A percentile compares a stretch with the other conserved stretches of the same genome.
Evolutionary conservation across 2,329 filamentous ascomycete genomes (phyloP).

Genomic region (Sclerotinia nivalis): DNA sequence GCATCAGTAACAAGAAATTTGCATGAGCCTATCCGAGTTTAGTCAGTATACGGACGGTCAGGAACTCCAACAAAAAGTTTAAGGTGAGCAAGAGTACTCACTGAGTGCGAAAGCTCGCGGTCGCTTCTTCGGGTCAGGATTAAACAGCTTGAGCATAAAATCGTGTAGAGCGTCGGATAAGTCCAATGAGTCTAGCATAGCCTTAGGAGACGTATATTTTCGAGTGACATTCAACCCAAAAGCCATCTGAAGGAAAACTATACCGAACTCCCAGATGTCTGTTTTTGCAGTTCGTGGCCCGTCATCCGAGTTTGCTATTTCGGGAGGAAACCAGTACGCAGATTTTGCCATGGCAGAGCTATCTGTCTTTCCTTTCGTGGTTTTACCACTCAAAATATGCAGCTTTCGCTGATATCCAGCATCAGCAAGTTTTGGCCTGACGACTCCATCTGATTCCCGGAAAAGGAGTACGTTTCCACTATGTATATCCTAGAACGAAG

Average conservation of each 20-base stretch:
- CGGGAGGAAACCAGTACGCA: slow-evolving; percentile 80
- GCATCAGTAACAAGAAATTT: slow-evolving; percentile 68
- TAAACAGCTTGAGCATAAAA: slow-evolving; percentile 81
- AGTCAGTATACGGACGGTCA: neutral
- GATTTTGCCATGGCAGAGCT: slow-evolving; percentile 66
- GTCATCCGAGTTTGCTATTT: slow-evolving; percentile 64
- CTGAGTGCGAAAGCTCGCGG: slow-evolving; percentile 76
- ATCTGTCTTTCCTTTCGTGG: slow-evolving; percentile 55
- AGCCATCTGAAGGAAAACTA: slow-evolving; percentile 90
- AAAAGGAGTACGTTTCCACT: slow-evolving; percentile 77
- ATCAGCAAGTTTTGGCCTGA: slow-evolving; percentile 74
- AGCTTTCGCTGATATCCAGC: slow-evolving; percentile 69
- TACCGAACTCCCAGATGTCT: slow-evolving; percentile 92
- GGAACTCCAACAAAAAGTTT: neutral
- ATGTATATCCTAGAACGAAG: slow-evolving; percentile 60
- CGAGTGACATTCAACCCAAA: slow-evolving; percentile 78
- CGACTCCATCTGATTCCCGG: slow-evolving; percentile 65
- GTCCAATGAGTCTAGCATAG: slow-evolving; percentile 68
- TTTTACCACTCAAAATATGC: slow-evolving; percentile 58
- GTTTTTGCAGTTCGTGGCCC: slow-evolving; percentile 72
- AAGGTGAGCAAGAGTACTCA: slow-evolving; percentile 9
- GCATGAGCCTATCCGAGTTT: slow-evolving; percentile 47
- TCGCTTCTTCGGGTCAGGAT: slow-evolving; percentile 77
- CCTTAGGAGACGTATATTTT: slow-evolving; percentile 76
- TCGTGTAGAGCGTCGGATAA: slow-evolving; percentile 77